Evolutionary conservation across 2,329 filamentous ascomycete species (phyloP), one percentile per base, ranked within the genome.

Genomic region (Ophiostoma ulmi): DNA sequence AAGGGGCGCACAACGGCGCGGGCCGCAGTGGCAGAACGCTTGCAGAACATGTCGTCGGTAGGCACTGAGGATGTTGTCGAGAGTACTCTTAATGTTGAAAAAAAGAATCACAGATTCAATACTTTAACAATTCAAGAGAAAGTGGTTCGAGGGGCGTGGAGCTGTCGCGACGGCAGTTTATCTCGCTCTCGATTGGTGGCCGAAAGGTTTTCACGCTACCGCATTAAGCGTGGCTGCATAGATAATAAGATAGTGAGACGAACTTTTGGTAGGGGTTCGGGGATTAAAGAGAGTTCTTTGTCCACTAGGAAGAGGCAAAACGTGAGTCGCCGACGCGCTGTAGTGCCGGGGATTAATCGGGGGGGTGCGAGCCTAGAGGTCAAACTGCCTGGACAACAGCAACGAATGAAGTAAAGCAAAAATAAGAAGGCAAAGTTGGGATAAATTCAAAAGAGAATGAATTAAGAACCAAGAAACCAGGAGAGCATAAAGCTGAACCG

Each of bases 41-140:
- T 69, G 36, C 20, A 22, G 17, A 69, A 63, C 68, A 69, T 69
- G 11, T 69, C 35, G 26, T 38, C 31, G 63, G 63, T 48, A 48
- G 17, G 44, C n/a, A 20, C 6, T 20, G 6, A n/a, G 38, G 44
- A 48, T 1, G 44, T 17, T n/a, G 44, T 48, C 44, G 44, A 48
- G 17, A 31, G 44, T n/a, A 20, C 17, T 48, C 17, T 48, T 7
- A 20, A 48, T 48, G n/a, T 17, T 26, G 26, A 20, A 20, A n/a
- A 48, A 11, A 14, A 20, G 1, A 36, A 64, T 31, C 31, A 31
- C 14, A 52, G 5, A 52, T n/a, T 1, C 22, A 35, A 63, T 2
- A 35, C n/a, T 63, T 63, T 20, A 31, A 48, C 5, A 48, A 48
- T 20, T 48, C 44, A 48, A 48, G n/a, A 20, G 44, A 48, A 48